Evolutionary conservation across 2,329 filamentous ascomycete genomes (phyloP), one percentile per base, ranked within the genome.

Genomic region (Penicillium palitans): DNA sequence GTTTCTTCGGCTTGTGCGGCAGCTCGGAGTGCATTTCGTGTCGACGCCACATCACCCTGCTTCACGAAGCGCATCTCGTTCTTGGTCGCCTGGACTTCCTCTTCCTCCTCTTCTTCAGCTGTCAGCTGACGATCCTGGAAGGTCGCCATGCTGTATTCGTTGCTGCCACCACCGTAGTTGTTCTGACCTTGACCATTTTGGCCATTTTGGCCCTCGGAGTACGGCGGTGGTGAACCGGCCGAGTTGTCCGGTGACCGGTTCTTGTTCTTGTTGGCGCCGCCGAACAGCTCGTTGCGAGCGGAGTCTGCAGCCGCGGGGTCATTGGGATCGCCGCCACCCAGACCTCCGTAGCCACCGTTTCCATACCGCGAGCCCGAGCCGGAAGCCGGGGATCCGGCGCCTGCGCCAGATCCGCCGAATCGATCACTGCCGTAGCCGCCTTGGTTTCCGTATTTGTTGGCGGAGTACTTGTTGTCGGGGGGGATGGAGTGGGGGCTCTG

Each of bases 41-140:
- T 89, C 15, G 84, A 86, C n/a, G 84, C 80, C 33, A 93, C 85
- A 70, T 91, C 90, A 60, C 90, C 87, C 64, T 91, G 84, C 73
- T 93, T 93, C 70, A 91, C 83, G 64, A 87, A 86, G 17, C 83
- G 83, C 65, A 92, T 91, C 69, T 96, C 84, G 65, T 87, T 81
- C 73, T 91, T 91, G 19, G 88, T 86, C 0, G 86, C 85, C 59
- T 87, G 81, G 13, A 93, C 84, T 60, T 90, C 86, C 72, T 90
- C 85, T 62, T 90, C 87, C 68, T 89, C 87, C 64, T 95, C 87
- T 62, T 88, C 78, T 84, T 96, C 91, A 1, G 87, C 91, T 0
- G 91, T 96, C 64, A 96, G 78, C 73, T 96, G 86, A 48, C 90
- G 85, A 59, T 90, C 83, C 57, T 88, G 87, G 52, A 90, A 86